Base-by-base conservation (phyloP, 306 rosid genomes). In the Cicer judaicum region DNA sequence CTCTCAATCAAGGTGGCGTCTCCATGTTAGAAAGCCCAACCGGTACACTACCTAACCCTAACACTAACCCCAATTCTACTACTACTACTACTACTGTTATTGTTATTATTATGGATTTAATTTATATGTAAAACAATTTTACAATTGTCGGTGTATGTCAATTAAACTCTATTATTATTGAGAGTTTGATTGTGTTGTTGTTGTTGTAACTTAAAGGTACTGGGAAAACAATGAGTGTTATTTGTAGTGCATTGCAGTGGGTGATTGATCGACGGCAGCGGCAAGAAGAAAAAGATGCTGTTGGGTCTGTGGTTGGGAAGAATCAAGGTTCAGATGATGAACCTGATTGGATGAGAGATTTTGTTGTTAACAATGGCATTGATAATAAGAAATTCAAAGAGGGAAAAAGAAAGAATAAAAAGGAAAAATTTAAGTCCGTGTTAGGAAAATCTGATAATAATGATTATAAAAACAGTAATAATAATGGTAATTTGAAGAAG, bases 1-100 rank as follows among this genome's bases (percentile, higher is more conserved):
- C 87, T 65, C 98, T 93, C 43, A 62, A 83, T 64, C 81, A 76
- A 19, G 98, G 97, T 43, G 97, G 98, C 59, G 69, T 93, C 67
- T 89, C 98, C 76, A 91, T 93, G 96, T 83, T 93, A 29, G 98
- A 93, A 87, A 89, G 97, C 83, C 97, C 96, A 18, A 93, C 97
- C 0, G 97, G 98, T 29, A 29, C 36, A 29, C 36, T 29, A 29
- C 36, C 36, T 29, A 29, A 21, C 24, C 24, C 24, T 21, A 21
- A 29, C 36, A 5, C 36, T 29, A 29, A 29, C 0, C 36, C 36
- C 36, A 29, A 29, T 29, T 29, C 5, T 29, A 29, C 4, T 29
- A 4, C 36, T 29, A 29, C 36, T 29, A 24, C 34, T 24, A 24
- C 29, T 24, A 24, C 29, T 24, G 3, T 2, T 24, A 24, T 2